Base-by-base conservation (phyloP, 1,284 basidiomycete genomes). In the Peniophora sp. region DNA sequence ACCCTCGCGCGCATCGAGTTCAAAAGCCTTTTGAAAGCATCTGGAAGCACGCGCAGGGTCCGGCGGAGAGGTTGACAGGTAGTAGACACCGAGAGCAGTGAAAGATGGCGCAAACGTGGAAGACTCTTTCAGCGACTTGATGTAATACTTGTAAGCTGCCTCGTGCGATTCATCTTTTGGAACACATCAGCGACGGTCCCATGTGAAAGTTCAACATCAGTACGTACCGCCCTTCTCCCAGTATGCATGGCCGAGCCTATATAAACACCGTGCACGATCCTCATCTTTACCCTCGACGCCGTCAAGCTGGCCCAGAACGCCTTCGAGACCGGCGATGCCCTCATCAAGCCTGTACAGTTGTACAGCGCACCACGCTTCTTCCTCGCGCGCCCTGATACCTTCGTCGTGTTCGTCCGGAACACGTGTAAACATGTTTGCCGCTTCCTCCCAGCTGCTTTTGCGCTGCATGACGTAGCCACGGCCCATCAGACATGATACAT, bases 1-100 rank as follows among this genome's bases (percentile, higher is more conserved):
- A 11, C 81, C 83, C 67, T 99, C 91, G 12, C 87, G 79, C 1
- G 94, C 79, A 66, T 98, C 95, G 2, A 99, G 80, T 67, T 99
- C 97, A 59, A 99, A 98, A 0, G 97, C 97, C 62, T 97, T 98
- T 62, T 99, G 95, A 70, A 97, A 98, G 64, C 97, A 99, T 64
- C 96, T 96, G 15, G 90, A 88, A 1, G 96, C 88, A 41, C 96
- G 83, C 10, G 81, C 79, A 9, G 81, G 81, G 66, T 99, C 95
- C 0, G 85, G 80, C 1, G 92, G 91, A 12, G 79, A 68, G 49
- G 74, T 75, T 49, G 92, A 85, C 17, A 79, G 70, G 64, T 99
- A 99, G 68, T 94, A 96, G 47, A 92, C 73, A 8, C 97, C 97
- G 9, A 99, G 79, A 0, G 93, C 90, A 0, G 96, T 97, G 66